Percentiles rank a stretch among this genome's conserved stretches.
phyloP scores from a whole-genome alignment of 768 basidiomycete species.

The Trametes sanguinea region DNA sequence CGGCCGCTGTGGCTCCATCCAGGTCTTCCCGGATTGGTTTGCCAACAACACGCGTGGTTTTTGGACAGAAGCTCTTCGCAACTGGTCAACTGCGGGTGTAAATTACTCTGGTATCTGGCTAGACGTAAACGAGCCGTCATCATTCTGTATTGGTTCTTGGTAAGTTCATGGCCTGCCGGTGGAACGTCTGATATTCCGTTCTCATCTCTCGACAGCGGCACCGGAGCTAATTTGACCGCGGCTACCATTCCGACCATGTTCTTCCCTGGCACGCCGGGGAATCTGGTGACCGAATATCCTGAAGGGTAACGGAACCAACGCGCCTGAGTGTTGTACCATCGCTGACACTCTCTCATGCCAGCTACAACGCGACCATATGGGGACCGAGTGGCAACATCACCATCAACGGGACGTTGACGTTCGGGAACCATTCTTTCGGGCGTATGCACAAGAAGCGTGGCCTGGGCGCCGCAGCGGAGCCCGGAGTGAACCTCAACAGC shows the following conservation, averaged over 20 bases:
- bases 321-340: background rate
- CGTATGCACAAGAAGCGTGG: constrained; percentile 42
- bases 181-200: background rate
- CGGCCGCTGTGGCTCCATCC: too few relatives aligned
- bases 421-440: constrained; percentile 28
- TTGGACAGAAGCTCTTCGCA: constrained; percentile 62
- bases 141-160: constrained; percentile 66
- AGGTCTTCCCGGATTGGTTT: constrained; percentile 69
- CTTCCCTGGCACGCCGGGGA: constrained; percentile 59
- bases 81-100: constrained; percentile 56
- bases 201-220: constrained; percentile 44
- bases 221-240: constrained; percentile 51
- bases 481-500: constrained; percentile 50
- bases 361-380: constrained; percentile 61
- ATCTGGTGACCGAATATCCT: constrained; percentile 57
- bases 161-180: constrained; percentile 26
- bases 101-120: constrained; percentile 69
- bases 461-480: constrained; percentile 51
- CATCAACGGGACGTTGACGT: constrained; percentile 65
- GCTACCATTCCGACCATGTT: constrained; percentile 56
- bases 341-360: constrained; percentile 28
- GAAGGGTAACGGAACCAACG: constrained; percentile 54
- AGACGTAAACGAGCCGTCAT: constrained; percentile 69
- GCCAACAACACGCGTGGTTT: constrained; percentile 50
- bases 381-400: constrained; percentile 78